These are phyloP conservation scores for Fusarium equiseti DNA, from an alignment of 2,329 filamentous ascomycete species.

Conservation along the genomic window DNA sequence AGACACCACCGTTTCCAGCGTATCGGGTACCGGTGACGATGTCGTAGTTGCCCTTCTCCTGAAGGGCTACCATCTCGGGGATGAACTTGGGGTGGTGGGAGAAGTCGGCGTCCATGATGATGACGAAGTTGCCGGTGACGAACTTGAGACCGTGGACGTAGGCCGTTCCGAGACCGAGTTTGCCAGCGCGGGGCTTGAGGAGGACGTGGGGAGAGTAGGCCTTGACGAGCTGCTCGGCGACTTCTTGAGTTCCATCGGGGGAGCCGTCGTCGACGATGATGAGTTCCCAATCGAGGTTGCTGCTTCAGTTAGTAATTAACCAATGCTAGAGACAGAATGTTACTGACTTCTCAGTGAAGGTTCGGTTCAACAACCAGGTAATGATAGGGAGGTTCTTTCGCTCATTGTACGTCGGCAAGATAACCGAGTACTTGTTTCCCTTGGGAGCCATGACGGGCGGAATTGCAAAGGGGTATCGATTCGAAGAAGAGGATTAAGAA, in stretches of 20 bases:
- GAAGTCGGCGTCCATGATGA: conserved; percentile 99
- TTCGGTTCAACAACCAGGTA: conserved; percentile 91
- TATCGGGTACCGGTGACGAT: conserved; percentile 98
- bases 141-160: conserved; percentile 96
- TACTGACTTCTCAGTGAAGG: conserved; percentile 85
- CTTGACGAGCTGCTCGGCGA: conserved; percentile 90
- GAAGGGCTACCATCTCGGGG: conserved; percentile 87
- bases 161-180: conserved; percentile 95
- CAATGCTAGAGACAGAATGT: rapidly evolving
- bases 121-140: conserved; percentile 91
- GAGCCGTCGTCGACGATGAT: conserved; percentile 98
- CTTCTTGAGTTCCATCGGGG: conserved; percentile 91
- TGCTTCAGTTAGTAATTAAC: conserved; percentile 52
- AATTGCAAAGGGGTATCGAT: conserved; percentile 18
- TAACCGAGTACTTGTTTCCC: conserved; percentile 90
- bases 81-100: conserved; percentile 99
- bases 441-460: conserved; percentile 60
- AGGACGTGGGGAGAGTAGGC: conserved; percentile 84
- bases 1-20: conserved; percentile 88
- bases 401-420: conserved; percentile 99
- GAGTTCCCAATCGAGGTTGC: conserved; percentile 95
- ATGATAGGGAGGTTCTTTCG: conserved; percentile 96
- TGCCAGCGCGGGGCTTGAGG: conserved; percentile 90
- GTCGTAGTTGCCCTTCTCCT: conserved; percentile 84
- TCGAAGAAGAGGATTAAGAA: not conserved